A percentile compares a stretch with the other conserved stretches of the same genome.
Conservation (phyloP, 352 stramenopile genomes). For the Phytophthora tubulina region DNA sequence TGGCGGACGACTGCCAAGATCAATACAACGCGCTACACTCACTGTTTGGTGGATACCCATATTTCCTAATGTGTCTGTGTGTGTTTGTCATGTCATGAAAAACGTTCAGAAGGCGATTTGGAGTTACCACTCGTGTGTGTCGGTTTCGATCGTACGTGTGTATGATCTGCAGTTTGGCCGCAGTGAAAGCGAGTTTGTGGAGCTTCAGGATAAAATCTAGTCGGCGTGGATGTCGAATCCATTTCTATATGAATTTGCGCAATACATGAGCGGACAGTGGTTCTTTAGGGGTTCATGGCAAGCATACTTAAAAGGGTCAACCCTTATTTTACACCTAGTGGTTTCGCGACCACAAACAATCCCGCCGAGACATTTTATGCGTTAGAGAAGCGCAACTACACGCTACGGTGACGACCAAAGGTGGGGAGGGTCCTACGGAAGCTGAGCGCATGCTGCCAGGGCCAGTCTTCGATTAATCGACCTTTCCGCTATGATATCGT, state of each 20-base stretch:
- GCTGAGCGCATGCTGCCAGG: neutral
- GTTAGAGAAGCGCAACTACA: neutral
- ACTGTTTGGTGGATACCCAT: no score
- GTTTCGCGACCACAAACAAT: slow-evolving; percentile 10
- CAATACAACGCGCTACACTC: no score
- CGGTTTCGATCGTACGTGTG: neutral
- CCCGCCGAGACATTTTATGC: neutral
- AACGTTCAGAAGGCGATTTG: slow-evolving; percentile 1
- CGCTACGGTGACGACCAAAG: neutral
- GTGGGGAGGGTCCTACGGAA: neutral
- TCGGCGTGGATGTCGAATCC: neutral
- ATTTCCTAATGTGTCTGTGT: slow-evolving; percentile 11
- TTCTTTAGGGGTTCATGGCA: neutral
- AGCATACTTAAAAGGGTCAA: neutral
- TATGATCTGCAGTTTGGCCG: slow-evolving; percentile 22
- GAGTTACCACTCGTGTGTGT: neutral
- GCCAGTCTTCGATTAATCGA: neutral
- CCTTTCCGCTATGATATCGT: neutral
- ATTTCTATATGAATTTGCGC: neutral
- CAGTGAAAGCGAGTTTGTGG: neutral
- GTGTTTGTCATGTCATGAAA: slow-evolving; percentile 24
- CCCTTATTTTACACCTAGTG: neutral
- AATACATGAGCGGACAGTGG: neutral
- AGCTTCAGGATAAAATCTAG: neutral
- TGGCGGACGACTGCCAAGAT: no score